Percentiles rank a stretch among this genome's conserved stretches.
phyloP scores from a whole-genome alignment of 345 rosid genomes.

The Zanthoxylum bungeanum region DNA sequence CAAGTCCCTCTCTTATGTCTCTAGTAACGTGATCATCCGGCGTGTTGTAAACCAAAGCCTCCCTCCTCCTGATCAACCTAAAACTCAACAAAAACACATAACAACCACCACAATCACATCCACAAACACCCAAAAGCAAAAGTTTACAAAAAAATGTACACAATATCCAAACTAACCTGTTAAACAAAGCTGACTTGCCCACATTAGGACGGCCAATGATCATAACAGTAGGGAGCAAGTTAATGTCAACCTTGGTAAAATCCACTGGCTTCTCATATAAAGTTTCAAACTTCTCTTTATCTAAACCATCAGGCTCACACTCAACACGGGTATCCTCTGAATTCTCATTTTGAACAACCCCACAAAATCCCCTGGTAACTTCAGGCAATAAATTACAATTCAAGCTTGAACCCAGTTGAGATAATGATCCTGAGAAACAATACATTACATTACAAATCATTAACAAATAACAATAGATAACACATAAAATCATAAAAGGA shows the following conservation, averaged over 20 bases:
- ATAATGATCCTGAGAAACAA: slow-evolving; percentile 11
- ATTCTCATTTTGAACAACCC: slow-evolving; percentile 15
- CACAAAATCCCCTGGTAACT: slow-evolving; percentile 35
- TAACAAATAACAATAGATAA: neutral
- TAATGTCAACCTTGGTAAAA: slow-evolving; percentile 60
- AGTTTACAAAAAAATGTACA: neutral
- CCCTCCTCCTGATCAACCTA: slow-evolving; percentile 87
- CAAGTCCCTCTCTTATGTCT: slow-evolving; percentile 91
- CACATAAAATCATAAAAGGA: neutral
- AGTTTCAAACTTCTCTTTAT: slow-evolving; percentile 23
- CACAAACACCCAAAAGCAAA: neutral
- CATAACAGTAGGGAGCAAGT: slow-evolving; percentile 76
- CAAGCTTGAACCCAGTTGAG: slow-evolving; percentile 11
- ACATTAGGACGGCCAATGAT: slow-evolving; percentile 92
- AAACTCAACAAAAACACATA: neutral
- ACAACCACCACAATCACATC: neutral
- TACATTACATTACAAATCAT: neutral
- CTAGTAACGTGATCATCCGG: slow-evolving; percentile 95
- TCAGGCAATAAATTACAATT: slow-evolving; percentile 10
- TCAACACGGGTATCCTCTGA: slow-evolving; percentile 18
- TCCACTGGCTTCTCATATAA: slow-evolving; percentile 51
- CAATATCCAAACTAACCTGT: slow-evolving; percentile 50
- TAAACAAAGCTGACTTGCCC: slow-evolving; percentile 90
- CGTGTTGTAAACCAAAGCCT: slow-evolving; percentile 89
- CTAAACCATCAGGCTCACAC: slow-evolving; percentile 18